Percentiles rank a stretch among this genome's conserved stretches.
These are phyloP conservation scores for Pythium monospermum DNA, from an alignment of 352 stramenopile genomes.

Conservation along the genomic window DNA sequence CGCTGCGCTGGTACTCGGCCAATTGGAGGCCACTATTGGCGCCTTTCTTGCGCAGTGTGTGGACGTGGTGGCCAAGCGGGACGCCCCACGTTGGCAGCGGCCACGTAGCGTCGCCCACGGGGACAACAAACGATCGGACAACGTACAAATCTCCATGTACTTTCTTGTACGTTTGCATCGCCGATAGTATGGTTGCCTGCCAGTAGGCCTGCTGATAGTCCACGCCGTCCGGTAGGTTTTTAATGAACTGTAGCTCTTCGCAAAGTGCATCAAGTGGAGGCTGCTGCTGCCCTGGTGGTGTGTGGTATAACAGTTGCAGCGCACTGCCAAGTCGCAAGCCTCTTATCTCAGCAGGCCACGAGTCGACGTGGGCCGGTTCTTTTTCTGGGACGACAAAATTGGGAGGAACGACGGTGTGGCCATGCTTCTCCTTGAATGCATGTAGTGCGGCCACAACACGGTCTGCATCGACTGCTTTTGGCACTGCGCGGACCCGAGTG, in stretches of 20 bases:
- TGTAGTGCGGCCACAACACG: constrained; percentile 1
- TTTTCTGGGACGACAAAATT: constrained; percentile 3
- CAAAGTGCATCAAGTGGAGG: background rate
- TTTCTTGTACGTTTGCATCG: constrained; percentile 29
- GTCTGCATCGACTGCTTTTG: background rate
- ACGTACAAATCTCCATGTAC: constrained; percentile 33
- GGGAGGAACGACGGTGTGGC: constrained; percentile 6
- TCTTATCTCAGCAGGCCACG: constrained; percentile 34
- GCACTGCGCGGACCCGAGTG: too few species aligned
- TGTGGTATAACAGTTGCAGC: constrained; percentile 26
- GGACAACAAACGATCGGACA: constrained; percentile 34
- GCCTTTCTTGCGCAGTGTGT: constrained; percentile 26
- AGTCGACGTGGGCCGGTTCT: background rate
- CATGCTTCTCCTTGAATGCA: constrained; percentile 1
- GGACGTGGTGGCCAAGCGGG: constrained; percentile 33
- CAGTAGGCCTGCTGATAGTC: constrained; percentile 39
- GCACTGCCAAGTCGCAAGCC: constrained; percentile 35
- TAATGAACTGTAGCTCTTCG: constrained; percentile 25
- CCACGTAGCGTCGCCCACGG: constrained; percentile 24
- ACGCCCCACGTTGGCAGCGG: constrained; percentile 30
- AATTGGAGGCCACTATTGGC: constrained; percentile 21
- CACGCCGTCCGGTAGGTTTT: constrained; percentile 17
- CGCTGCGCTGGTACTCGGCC: constrained; percentile 24
- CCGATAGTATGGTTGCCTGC: constrained; percentile 24
- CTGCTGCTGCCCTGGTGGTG: too few species aligned